phyloP scores from a whole-genome alignment of 352 stramenopile genomes.

The Sclerospora graminicola region DNA sequence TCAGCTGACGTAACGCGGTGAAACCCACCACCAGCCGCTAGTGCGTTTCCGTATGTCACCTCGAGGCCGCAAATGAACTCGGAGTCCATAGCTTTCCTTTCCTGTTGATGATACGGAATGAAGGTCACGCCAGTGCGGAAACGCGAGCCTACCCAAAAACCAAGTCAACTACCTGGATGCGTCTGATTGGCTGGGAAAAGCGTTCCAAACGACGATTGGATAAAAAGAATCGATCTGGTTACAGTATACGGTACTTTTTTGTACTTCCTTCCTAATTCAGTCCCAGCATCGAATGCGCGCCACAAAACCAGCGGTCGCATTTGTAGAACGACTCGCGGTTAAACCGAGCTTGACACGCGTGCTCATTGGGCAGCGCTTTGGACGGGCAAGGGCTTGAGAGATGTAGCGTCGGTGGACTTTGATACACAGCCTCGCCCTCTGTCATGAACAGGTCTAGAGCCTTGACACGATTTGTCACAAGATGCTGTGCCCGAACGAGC shows the following conservation, averaged over 20 bases:
- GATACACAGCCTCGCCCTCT: conserved; percentile 35
- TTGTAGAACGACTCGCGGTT: conserved; percentile 52
- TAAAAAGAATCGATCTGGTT: background rate
- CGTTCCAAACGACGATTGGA: background rate
- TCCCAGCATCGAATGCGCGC: conserved; percentile 32
- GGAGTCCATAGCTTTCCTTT: conserved; percentile 34
- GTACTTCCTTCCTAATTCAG: conserved; percentile 13
- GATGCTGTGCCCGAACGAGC: conserved; percentile 42
- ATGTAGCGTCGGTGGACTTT: conserved; percentile 25
- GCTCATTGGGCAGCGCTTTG: conserved; percentile 30
- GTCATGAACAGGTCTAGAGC: conserved; percentile 52
- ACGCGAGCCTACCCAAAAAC: conserved; percentile 2
- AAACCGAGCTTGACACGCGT: conserved; percentile 34
- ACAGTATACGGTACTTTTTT: too few species aligned
- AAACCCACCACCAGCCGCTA: conserved; percentile 66
- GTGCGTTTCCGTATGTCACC: conserved; percentile 81
- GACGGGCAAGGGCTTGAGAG: conserved; percentile 46
- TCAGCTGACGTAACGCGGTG: conserved; percentile 74
- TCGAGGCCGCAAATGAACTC: conserved; percentile 66
- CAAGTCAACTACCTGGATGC: background rate
- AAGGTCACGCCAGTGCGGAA: conserved; percentile 12
- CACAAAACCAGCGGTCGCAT: conserved; percentile 70
- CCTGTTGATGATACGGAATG: conserved; percentile 1
- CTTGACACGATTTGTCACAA: conserved; percentile 45
- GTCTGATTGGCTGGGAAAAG: conserved; percentile 1